Evolutionary conservation across 23 red algal species (phyloP), one percentile per base, ranked within the genome.

Genomic region (Agarophyton chilense): DNA sequence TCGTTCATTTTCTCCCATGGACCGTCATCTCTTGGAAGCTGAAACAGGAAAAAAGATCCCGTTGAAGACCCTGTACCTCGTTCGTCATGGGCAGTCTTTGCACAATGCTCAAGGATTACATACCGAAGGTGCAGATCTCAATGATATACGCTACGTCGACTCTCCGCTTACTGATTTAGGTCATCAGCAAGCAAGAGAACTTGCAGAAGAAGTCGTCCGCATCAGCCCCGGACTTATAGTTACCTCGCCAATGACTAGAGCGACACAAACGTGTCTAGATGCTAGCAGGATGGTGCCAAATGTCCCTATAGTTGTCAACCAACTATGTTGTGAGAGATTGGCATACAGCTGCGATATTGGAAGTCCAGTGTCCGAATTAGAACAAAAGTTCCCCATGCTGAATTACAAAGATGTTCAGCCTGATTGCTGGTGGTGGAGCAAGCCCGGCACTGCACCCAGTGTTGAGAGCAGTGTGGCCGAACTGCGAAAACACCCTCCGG

Each of bases 361-460:
- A 0, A 42, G 32, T 32, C 43, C 85, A 9, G 85, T 76, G 0
- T 35, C 43, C 11, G 71, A 32, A 21, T 45, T 89, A 42, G 26
- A 66, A 52, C 18, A 63, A 18, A 26, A 63, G 21, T 89, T 78
- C 47, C 85, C 43, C 16, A 40, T 49, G 0, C 22, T 89, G 50
- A 66, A 89, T 33, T 89, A 63, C 42, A 17, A 21, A 1, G 38
- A 32, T 19, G 14, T 89, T 33, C 10, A 47, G n/a, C 85, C 85
- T 61, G 67, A 89, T 29, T 52, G 49, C 42, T 89, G 85, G 85
- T 89, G 85, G 85, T 89, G 85, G 85, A 64, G 29, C 33, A 80
- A 60, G 26, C 54, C 77, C 9, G 77, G 77, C 0, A 61, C 54
- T 10, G 42, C 34, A 4, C 77, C 51, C 8, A 78, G 67, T 40